Evolutionary conservation across 2,329 filamentous ascomycete species (phyloP).

Genomic region (Aureobasidium sp.): DNA sequence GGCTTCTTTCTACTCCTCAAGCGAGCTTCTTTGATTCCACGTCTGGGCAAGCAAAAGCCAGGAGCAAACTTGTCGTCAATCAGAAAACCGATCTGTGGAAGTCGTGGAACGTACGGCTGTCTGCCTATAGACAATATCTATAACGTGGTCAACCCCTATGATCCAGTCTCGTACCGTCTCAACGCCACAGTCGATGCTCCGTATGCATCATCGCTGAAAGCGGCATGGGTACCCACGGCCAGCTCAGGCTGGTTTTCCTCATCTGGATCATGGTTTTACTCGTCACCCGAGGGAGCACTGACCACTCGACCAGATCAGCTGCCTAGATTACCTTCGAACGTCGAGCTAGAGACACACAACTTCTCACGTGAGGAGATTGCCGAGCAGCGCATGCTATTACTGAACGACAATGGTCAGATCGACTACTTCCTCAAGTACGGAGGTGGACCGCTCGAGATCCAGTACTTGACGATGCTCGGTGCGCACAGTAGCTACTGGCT

Average conservation of each 20-base stretch:
- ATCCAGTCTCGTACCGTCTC: conserved; percentile 81
- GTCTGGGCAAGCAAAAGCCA: conserved; percentile 66
- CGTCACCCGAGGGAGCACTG: conserved; percentile 17
- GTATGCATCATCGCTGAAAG: conserved; percentile 69
- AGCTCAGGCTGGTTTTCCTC: conserved; percentile 41
- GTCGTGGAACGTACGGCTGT: conserved; percentile 75
- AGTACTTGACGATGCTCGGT: conserved; percentile 94
- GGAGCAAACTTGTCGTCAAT: conserved; percentile 50
- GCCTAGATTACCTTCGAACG: conserved; percentile 38
- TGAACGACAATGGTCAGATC: conserved; percentile 96
- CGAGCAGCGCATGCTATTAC: conserved; percentile 74
- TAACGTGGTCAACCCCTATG: conserved; percentile 73
- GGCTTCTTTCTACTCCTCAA: conserved; percentile 91
- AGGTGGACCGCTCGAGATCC: conserved; percentile 81
- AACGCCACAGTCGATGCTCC: conserved; percentile 80
- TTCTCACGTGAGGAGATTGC: conserved; percentile 88
- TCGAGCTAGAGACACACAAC: conserved; percentile 95
- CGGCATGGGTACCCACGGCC: conserved; percentile 69
- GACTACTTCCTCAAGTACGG: conserved; percentile 82
- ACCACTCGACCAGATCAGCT: conserved; percentile 23
- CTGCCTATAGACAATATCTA: conserved; percentile 93
- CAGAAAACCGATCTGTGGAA: conserved; percentile 57
- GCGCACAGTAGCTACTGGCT: conserved; percentile 95
- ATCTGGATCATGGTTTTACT: conserved; percentile 9
- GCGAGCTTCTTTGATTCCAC: conserved; percentile 61